phyloP scores from a whole-genome alignment of 495 filamentous ascomycete species.

The Amphirosellinia nigrospora region DNA sequence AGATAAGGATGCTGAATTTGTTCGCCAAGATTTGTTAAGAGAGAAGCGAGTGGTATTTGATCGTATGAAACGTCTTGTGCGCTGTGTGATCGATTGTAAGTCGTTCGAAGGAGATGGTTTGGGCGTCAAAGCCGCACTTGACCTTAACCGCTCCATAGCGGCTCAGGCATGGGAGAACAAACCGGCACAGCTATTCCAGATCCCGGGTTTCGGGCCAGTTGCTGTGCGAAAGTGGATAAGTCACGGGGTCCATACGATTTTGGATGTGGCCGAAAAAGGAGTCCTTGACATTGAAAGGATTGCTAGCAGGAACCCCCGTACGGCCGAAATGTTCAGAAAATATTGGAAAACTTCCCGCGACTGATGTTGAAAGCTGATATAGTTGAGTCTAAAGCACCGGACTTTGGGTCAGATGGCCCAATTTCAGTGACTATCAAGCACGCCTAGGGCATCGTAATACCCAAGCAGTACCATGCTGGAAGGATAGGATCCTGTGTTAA shows the following conservation, averaged over 20 bases:
- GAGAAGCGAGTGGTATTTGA: conserved; percentile 79
- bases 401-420: conserved; percentile 36
- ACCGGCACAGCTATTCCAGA: conserved; percentile 83
- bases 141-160: conserved; percentile 77
- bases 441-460: conserved; percentile 77
- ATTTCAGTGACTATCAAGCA: conserved; percentile 67
- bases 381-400: conserved; percentile 39
- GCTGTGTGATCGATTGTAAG: conserved; percentile 88
- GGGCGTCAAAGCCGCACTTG: conserved; percentile 71
- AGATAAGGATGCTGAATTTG: conserved; percentile 65
- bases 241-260: conserved; percentile 72
- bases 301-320: conserved; percentile 84
- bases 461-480: conserved; percentile 64
- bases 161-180: conserved; percentile 88
- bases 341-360: conserved; percentile 75
- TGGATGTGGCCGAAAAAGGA: conserved; percentile 71
- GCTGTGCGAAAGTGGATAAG: conserved; percentile 77
- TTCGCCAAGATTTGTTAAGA: conserved; percentile 65
- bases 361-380: conserved; percentile 60
- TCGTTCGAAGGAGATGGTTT: conserved; percentile 70
- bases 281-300: conserved; percentile 75
- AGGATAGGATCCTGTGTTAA: conserved; percentile 68
- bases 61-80: conserved; percentile 73
- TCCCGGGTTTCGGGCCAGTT: conserved; percentile 80
- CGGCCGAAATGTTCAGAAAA: conserved; percentile 70